Conservation (phyloP, 2,329 filamentous ascomycete species). For the Cercospora sp. region DNA sequence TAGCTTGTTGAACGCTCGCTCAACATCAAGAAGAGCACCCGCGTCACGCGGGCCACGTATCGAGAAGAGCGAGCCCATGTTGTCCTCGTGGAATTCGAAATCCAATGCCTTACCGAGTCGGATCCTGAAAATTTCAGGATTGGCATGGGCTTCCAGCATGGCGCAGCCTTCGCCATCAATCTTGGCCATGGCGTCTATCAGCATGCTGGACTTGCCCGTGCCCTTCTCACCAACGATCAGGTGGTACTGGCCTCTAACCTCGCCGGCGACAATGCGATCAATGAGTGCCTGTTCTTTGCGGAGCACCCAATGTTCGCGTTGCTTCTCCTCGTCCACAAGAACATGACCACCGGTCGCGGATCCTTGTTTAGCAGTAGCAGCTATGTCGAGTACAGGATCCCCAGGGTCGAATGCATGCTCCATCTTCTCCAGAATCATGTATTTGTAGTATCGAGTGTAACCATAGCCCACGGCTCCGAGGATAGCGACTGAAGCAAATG, state of each 20-base stretch:
- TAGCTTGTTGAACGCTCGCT: slow-evolving; percentile 94
- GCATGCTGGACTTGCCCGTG: slow-evolving; percentile 94
- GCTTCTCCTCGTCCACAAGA: slow-evolving; percentile 41
- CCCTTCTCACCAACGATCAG: slow-evolving; percentile 93
- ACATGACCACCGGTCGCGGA: slow-evolving; percentile 27
- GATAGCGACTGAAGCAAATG: slow-evolving; percentile 52
- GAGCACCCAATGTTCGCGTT: slow-evolving; percentile 75
- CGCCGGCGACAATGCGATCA: slow-evolving; percentile 77
- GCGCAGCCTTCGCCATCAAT: slow-evolving; percentile 84
- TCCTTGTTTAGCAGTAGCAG: slow-evolving; percentile 51
- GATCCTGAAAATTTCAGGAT: slow-evolving; percentile 92
- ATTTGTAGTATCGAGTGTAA: slow-evolving; percentile 67
- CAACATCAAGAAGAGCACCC: slow-evolving; percentile 89
- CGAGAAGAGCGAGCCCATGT: slow-evolving; percentile 93
- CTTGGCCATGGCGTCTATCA: slow-evolving; percentile 92
- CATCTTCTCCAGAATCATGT: slow-evolving; percentile 88
- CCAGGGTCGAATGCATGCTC: slow-evolving; percentile 86
- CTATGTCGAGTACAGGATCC: slow-evolving; percentile 66
- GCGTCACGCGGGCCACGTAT: slow-evolving; percentile 90
- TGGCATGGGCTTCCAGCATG: slow-evolving; percentile 95
- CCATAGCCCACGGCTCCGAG: slow-evolving; percentile 65
- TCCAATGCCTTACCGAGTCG: slow-evolving; percentile 62
- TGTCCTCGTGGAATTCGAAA: slow-evolving; percentile 97
- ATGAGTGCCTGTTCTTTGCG: slow-evolving; percentile 80
- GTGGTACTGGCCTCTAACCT: slow-evolving; percentile 78